Evolutionary conservation across 148 eudicot genomes (phyloP), one percentile per base, ranked within the genome.

Genomic region (Diospyros kaki): DNA sequence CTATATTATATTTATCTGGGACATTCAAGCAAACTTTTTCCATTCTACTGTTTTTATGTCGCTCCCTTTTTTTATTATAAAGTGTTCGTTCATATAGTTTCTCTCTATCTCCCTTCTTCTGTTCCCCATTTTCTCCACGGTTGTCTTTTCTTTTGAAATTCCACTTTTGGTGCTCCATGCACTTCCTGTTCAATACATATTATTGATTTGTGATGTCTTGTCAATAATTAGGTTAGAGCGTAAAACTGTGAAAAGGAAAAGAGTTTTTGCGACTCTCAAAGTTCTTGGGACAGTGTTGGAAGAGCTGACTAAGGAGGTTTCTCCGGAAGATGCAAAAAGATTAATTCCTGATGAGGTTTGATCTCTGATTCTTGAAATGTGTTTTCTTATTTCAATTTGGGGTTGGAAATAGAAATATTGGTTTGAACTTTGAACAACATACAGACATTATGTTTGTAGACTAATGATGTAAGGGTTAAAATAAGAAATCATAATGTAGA

Each of bases 321-420:
- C 97, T 73, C 91, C 98, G 46, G 97, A 90, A 82, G 97, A 95
- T 72, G 97, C 96, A 71, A 93, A 89, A 48, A 76, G 89, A 76
- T 81, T 93, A 79, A 87, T 95, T 73, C 93, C 99, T 10, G 94
- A 88, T 53, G 97, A 95, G 97, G 99, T 95, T 79, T 53, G 69
- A 10, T 64, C 50, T 42, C 2, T 53, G n/a, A 10, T 64, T 58
- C 14, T 64, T 44, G 8, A 28, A 28, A 28, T 28, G 28, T 28
- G 28, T 28, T 28, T 28, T 28, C 28, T 28, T 28, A 28, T 28
- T 28, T 28, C 28, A 28, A 28, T 28, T 28, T 28, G 28, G 28
- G 28, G 28, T 28, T 28, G 28, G 28, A 28, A 28, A 28, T 28
- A 28, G 28, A 28, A 28, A 28, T 28, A 28, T 28, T 28, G 28